Evolutionary conservation across 352 stramenopile species (phyloP), one percentile per base, ranked within the genome.

Genomic region (Globisporangium cederbergense): DNA sequence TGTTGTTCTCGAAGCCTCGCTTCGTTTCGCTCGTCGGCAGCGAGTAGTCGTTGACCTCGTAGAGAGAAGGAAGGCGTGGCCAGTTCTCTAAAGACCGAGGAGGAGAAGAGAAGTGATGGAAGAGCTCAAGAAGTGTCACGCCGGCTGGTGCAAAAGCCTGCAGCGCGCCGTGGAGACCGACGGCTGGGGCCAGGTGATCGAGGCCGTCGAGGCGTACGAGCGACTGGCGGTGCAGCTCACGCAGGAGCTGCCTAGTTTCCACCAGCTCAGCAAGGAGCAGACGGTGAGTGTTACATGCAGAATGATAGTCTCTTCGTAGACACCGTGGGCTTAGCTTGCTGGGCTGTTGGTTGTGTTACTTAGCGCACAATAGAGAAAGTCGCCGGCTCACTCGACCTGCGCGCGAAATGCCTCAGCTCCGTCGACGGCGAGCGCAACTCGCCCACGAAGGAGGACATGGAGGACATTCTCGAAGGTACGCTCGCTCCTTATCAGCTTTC

Each of bases 131-230:
- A 80, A 84, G 65, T 70, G 79, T 25, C 80, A 89, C 59, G 64
- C 72, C 2, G 60, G 67, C 20, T 91, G 82, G 82, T 83, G 73
- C 70, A 76, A 77, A 64, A 75, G 71, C 56, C 70, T 91, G 58
- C 71, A 84, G 62, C 69, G 76, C 42, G 82, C 80, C 2, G 72
- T 91, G 32, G 70, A 91, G 66, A 83, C 79, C 5, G 82, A 91
- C 57, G 73, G 67, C 28, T 88, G 80, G 80, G 82, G 80, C 6
- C 82, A 91, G 60, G 76, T 91, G 40, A 59, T 90, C n/a, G 82
- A 91, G 54, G 80, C 82, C 3, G 80, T 91, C n/a, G 82, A 91
- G 58, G 78, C 78, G 38, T 91, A 91, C 58, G 82, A 91, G 60
- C 59, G 77, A 62, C 73, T 89, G 10, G 72, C 70, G 18, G 62